Conservation (phyloP, 257 asterid genomes). For the Solanum clarkiae region DNA sequence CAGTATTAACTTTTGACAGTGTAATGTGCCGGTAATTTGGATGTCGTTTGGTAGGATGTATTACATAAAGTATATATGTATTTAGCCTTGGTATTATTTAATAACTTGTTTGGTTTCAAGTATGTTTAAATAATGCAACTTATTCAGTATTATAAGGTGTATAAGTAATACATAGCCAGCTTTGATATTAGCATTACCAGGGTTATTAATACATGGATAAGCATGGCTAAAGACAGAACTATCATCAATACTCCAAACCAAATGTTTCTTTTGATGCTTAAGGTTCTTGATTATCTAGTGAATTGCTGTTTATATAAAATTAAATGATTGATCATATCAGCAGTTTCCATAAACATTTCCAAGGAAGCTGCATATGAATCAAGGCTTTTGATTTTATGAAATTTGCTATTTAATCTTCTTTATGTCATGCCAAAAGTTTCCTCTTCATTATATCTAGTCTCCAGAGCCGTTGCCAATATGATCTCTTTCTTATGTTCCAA, state of each 20-base stretch:
- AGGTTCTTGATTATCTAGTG: background rate
- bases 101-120: background rate
- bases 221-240: background rate
- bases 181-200: background rate
- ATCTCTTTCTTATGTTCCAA: background rate
- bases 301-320: background rate
- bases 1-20: background rate
- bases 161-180: background rate
- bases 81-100: background rate
- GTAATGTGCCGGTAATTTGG: background rate
- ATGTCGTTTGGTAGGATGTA: background rate
- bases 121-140: too few species aligned
- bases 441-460: background rate
- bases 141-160: too few species aligned
- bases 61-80: background rate
- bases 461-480: background rate
- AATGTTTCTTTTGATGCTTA: background rate
- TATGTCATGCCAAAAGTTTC: background rate
- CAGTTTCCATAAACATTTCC: background rate
- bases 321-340: background rate
- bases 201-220: background rate
- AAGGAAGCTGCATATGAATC: background rate
- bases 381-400: background rate
- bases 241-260: background rate
- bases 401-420: background rate